Conservation (phyloP, 2,329 filamentous ascomycete genomes). For the Fusarium sp. region DNA sequence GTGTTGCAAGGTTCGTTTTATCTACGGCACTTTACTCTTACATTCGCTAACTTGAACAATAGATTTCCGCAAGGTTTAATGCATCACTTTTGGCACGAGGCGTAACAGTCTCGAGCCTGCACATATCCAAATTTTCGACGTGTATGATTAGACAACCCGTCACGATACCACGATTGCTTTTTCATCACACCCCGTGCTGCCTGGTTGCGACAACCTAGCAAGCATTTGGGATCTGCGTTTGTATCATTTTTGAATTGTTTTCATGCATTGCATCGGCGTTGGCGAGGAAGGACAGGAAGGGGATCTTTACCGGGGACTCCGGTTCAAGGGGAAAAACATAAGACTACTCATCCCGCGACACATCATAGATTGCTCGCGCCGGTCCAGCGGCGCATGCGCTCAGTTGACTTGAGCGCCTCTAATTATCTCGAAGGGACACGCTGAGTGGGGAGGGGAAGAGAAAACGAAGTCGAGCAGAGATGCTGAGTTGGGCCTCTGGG, state of each 20-base stretch:
- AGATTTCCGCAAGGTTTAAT: slow-evolving; percentile 74
- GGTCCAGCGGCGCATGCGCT: slow-evolving; percentile 44
- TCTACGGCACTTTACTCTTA: background rate
- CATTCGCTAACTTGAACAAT: slow-evolving; percentile 4
- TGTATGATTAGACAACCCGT: slow-evolving; percentile 62
- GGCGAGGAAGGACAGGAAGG: slow-evolving; percentile 53
- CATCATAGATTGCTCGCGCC: slow-evolving; percentile 59
- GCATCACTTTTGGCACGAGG: slow-evolving; percentile 26
- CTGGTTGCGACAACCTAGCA: slow-evolving; percentile 46
- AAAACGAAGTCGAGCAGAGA: slow-evolving; percentile 29
- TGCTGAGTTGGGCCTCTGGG: slow-evolving; percentile 14
- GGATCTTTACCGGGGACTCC: slow-evolving; percentile 51
- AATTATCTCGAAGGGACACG: slow-evolving; percentile 50
- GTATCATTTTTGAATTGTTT: slow-evolving; percentile 57
- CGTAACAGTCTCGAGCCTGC: slow-evolving; percentile 3
- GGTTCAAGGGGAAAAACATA: slow-evolving; percentile 54
- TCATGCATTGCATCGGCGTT: slow-evolving; percentile 75
- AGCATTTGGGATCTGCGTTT: slow-evolving; percentile 46
- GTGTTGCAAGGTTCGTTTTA: slow-evolving; percentile 83
- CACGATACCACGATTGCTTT: slow-evolving; percentile 65
- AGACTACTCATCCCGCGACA: slow-evolving; percentile 58
- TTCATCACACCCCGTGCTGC: slow-evolving; percentile 22
- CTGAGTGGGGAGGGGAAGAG: slow-evolving; percentile 39
- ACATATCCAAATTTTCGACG: slow-evolving; percentile 47
- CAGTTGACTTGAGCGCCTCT: slow-evolving; percentile 47